A percentile compares a stretch with the other conserved stretches of the same genome.
phyloP scores from a whole-genome alignment of 768 basidiomycete genomes.

The Leucocoprinus sp. region DNA sequence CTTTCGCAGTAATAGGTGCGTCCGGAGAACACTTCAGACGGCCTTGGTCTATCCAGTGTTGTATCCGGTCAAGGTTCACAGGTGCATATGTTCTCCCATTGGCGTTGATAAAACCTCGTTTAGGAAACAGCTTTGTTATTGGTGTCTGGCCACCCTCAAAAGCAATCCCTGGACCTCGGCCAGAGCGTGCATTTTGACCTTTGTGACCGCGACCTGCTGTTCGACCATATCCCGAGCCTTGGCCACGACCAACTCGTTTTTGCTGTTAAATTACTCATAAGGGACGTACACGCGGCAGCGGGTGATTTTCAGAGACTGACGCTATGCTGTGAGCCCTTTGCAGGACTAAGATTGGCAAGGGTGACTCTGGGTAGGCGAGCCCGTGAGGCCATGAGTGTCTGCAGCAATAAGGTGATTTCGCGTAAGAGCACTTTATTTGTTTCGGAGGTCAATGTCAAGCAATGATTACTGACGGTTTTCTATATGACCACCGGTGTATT shows the following conservation, averaged over 20 bases:
- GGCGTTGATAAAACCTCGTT: slow-evolving; percentile 85
- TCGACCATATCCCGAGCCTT: slow-evolving; percentile 84
- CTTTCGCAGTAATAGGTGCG: slow-evolving; percentile 80
- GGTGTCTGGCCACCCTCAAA: slow-evolving; percentile 99
- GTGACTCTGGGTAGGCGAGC: slow-evolving; percentile 35
- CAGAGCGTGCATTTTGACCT: slow-evolving; percentile 90
- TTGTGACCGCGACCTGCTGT: slow-evolving; percentile 94
- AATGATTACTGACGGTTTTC: too few species aligned
- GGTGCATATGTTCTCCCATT: slow-evolving; percentile 71
- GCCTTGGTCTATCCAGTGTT: slow-evolving; percentile 85
- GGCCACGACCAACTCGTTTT: slow-evolving; percentile 93
- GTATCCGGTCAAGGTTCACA: slow-evolving; percentile 81
- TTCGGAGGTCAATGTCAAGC: slow-evolving; percentile 9
- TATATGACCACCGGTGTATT: too few species aligned
- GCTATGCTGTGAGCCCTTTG: slow-evolving; percentile 58
- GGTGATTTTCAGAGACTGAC: slow-evolving; percentile 25
- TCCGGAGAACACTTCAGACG: slow-evolving; percentile 70
- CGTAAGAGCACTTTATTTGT: slow-evolving; percentile 10
- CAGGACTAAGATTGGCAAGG: slow-evolving; percentile 70
- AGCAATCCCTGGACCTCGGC: slow-evolving; percentile 72
- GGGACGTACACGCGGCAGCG: background rate
- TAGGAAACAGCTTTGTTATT: slow-evolving; percentile 83
- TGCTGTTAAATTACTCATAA: slow-evolving; percentile 38
- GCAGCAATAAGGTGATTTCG: slow-evolving; percentile 1
- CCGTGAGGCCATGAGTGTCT: slow-evolving; percentile 28